Evolutionary conservation across 345 rosid genomes (phyloP), one percentile per base, ranked within the genome.

Genomic region (Zanthoxylum bungeanum): DNA sequence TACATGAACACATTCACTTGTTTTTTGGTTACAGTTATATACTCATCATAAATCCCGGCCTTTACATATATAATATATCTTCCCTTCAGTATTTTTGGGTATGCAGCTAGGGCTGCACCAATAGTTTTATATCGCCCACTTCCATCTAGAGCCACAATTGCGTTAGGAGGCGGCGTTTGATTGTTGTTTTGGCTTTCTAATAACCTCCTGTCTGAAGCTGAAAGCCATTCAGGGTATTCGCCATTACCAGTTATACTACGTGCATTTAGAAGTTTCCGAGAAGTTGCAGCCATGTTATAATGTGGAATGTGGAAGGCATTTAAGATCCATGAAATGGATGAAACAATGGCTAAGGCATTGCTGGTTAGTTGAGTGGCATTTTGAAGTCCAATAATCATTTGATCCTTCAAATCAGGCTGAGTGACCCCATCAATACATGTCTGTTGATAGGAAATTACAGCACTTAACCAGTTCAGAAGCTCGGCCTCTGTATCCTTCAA

Each of bases 11-110:
- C 79, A 61, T 90, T 89, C 56, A 75, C 75, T 77, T 83, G 78
- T 21, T 80, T 73, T 74, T 81, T 85, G 8, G 80, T 80, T 17
- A 92, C 75, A 0, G 75, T 70, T 12, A 90, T 64, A 21, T 77
- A 66, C 67, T 90, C 92, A 12, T 69, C 21, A 66, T 92, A 90
- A 39, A 79, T 12, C 55, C 93, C 97, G 19, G 87, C 91, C 84
- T 90, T 90, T 2, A 90, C 88, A 50, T 90, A 85, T 40, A 88
- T 84, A 69, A 87, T 76, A 40, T 82, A 87, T 63, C 88, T 72
- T 4, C 87, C 88, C 14, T 56, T 57, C 8, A 22, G 59, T 34
- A 72, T 65, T 66, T 76, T 74, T 1, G 82, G 89, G 53, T 78
- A 79, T 0, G 89, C 75, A 8, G 78, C 81, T 3, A 87, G 77